Percentiles rank a stretch among this genome's conserved stretches.
Conservation (phyloP, 2,329 filamentous ascomycete genomes). For the Sporothrix humicola region DNA sequence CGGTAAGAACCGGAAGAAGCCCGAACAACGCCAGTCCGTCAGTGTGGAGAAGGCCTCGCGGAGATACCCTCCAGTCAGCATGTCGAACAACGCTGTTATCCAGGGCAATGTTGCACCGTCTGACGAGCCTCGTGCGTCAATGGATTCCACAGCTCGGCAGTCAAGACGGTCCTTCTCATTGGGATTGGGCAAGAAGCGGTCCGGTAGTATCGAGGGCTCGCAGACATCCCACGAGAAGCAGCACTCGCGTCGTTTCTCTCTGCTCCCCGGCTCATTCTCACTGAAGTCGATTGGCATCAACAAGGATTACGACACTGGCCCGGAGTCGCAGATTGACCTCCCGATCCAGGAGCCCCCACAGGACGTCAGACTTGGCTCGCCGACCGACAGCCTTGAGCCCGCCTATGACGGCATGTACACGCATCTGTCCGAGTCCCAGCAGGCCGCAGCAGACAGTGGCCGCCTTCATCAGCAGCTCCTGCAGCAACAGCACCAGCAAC, state of each 20-base stretch:
- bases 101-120: not conserved
- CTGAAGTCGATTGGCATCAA: slow-evolving; percentile 67
- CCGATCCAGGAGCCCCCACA: slow-evolving; percentile 56
- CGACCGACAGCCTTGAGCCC: slow-evolving; percentile 34
- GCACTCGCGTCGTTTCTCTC: slow-evolving; percentile 69
- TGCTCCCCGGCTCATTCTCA: slow-evolving; percentile 69
- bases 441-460: slow-evolving; percentile 42
- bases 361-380: slow-evolving; percentile 6
- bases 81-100: slow-evolving; percentile 67
- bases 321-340: slow-evolving; percentile 59
- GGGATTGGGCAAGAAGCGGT: slow-evolving; percentile 71
- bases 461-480: slow-evolving; percentile 31
- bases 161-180: slow-evolving; percentile 74
- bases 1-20: slow-evolving; percentile 60
- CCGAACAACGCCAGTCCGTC: slow-evolving; percentile 47
- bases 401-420: slow-evolving; percentile 44
- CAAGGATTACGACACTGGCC: slow-evolving; percentile 58
- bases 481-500: slow-evolving; percentile 43
- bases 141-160: slow-evolving; percentile 64
- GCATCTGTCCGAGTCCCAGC: slow-evolving; percentile 42
- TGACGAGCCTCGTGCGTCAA: slow-evolving; percentile 62
- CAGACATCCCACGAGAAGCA: slow-evolving; percentile 61
- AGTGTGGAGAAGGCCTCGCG: slow-evolving; percentile 59
- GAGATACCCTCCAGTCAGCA: slow-evolving; percentile 88
- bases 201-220: slow-evolving; percentile 67